Percentiles rank a stretch among this genome's conserved stretches.
Evolutionary conservation across 257 asterid species (phyloP).

Genomic region (Petunia secreta): DNA sequence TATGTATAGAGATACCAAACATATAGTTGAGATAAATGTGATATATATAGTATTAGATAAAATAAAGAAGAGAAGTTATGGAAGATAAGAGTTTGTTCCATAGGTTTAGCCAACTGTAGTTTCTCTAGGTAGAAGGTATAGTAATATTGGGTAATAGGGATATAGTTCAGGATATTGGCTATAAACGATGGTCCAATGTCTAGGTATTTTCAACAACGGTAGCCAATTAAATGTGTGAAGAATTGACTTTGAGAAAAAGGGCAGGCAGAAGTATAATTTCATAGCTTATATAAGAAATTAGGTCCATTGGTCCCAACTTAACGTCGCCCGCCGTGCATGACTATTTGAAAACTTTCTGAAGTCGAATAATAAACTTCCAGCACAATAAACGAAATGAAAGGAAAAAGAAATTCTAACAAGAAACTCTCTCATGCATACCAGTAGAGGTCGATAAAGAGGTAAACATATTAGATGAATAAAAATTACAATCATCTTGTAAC

Average conservation of each 20-base stretch:
- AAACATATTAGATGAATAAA: too few species aligned
- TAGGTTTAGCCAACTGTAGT: background rate
- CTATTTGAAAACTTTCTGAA: background rate
- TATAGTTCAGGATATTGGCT: background rate
- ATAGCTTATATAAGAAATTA: background rate
- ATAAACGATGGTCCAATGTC: background rate
- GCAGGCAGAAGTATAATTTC: background rate
- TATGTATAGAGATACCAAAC: background rate
- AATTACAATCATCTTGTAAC: too few species aligned
- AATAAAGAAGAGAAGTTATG: background rate
- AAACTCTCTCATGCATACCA: too few species aligned
- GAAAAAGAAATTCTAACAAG: background rate
- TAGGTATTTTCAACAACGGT: background rate
- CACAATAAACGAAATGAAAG: background rate
- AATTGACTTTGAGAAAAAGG: background rate
- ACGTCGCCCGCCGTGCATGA: background rate
- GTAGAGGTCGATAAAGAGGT: too few species aligned
- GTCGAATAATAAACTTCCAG: background rate
- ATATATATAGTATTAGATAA: background rate
- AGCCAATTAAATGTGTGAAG: background rate
- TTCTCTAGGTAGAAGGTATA: background rate
- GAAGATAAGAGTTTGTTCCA: background rate
- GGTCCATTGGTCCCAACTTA: background rate
- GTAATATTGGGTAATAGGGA: background rate
- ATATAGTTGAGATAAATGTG: background rate